A percentile compares a stretch with the other conserved stretches of the same genome.
phyloP scores from a whole-genome alignment of 768 basidiomycete genomes.

The Russula sp. region DNA sequence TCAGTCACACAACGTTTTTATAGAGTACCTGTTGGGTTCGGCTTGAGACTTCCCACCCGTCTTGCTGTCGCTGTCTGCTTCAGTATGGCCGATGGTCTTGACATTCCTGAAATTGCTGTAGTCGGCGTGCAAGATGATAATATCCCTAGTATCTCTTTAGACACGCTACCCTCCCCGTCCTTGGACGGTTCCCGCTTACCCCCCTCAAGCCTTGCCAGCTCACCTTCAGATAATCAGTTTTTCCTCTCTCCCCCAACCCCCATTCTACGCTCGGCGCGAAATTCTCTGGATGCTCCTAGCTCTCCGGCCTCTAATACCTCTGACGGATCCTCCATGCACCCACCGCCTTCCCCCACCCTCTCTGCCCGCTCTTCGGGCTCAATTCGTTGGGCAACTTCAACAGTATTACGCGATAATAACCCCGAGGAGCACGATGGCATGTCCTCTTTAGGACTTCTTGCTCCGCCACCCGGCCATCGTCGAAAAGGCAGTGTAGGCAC shows the following conservation, averaged over 20 bases:
- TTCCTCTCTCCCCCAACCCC: conserved; percentile 17
- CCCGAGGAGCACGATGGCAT: conserved; percentile 53
- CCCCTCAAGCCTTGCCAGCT: not conserved
- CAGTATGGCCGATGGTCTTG: conserved; percentile 15
- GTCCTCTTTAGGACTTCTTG: conserved; percentile 47
- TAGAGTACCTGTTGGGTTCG: too few species aligned
- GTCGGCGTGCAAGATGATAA: conserved; percentile 19
- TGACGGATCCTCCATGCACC: conserved; percentile 35
- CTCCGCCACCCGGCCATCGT: conserved; percentile 36
- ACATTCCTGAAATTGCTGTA: conserved; percentile 24
- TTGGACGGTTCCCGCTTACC: not conserved
- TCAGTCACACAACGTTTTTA: not conserved
- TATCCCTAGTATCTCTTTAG: not conserved
- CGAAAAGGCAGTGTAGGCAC: conserved; percentile 59
- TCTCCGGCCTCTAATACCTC: conserved; percentile 31
- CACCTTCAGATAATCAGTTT: conserved; percentile 10
- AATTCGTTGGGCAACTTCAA: conserved; percentile 49
- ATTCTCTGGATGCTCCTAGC: conserved; percentile 33
- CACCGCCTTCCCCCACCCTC: conserved; percentile 72
- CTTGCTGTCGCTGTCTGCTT: not conserved
- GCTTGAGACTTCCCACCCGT: not conserved
- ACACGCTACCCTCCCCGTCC: not conserved
- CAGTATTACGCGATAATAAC: conserved; percentile 61
- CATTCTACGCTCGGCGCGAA: conserved; percentile 20
- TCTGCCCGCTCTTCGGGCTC: conserved; percentile 51